Base-by-base conservation (phyloP, 306 rosid species). In the Nissolia schottii region DNA sequence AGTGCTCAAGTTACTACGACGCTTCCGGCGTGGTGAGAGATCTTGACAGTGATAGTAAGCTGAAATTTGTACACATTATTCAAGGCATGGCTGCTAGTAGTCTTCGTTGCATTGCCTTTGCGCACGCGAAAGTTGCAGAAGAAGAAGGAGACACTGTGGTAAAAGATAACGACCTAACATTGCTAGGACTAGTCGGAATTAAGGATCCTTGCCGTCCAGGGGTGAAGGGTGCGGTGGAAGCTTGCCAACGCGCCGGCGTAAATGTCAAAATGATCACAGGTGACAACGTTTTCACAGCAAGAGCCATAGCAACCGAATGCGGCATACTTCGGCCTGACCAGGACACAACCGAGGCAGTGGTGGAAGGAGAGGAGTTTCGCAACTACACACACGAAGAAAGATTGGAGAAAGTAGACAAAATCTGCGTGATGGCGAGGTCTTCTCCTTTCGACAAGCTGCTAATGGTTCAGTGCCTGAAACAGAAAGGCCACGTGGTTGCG, bases 261-360 rank as follows among this genome's bases (percentile, higher is more conserved):
- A 72, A 64, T 34, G 74, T 79, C 6, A 79, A 79, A 64, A 79
- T 79, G 82, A 72, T 79, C 31, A 78, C 68, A 54, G 82, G 82
- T 18, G 82, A 78, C 74, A 78, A 78, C 64, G 49, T 78, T 56
- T 78, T 78, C 70, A 78, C 82, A 2, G 82, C 82, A 41, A 78
- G 18, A 31, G 82, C 82, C 1, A 78, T 78, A 78, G 82, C 82
- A 45, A 71, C 72, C 0, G 82, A 78, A 71, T 78, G 82, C 1
- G 82, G 82, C 11, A 78, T 78, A 31, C 82, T 78, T 3, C 5
- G 12, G 31, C 64, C 53, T 16, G 14, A 64, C 45, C 70, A 71
- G 8, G 74, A 71, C 46, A 64, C 22, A 0, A 16, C 0, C 5
- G 78, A 73, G 24, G 67, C 49, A 66, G 77, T 78, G 18, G 29